Base-by-base conservation (phyloP, 257 asterid genomes). In the Penstemon newberryi region DNA sequence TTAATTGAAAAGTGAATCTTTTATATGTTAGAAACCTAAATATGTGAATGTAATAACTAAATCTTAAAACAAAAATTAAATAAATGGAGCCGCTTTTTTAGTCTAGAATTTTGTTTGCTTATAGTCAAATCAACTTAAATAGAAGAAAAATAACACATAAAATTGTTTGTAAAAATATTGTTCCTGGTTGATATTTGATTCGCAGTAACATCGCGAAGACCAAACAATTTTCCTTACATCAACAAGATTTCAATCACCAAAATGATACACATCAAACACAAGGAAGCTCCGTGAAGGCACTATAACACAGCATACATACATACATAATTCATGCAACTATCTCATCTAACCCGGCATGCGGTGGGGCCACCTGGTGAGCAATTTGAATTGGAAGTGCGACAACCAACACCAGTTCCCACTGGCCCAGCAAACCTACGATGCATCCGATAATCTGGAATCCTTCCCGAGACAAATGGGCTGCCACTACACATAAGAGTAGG, bases 291-390 rank as follows among this genome's bases (percentile, higher is more conserved):
- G 33, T 25, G 67, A 19, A 38, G 36, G 40, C 5, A 55, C 60
- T 38, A 39, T 59, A 55, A 72, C 71, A 69, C 71, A 41, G 63
- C 61, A 73, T 56, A 71, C 80, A 74, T 51, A 60, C 75, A 76
- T 75, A 75, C 33, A 67, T 4, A 9, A 8, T 25, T 63, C 70
- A 75, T 36, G 25, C 63, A 13, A 51, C 12, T 49, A 60, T 68
- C 70, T 86, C 88, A 91, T 83, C 98, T 84, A 70, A 88, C 97
- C 66, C 88, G 88, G 78, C 95, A 92, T 18, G 89, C 78, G 37
- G 91, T 79, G 6, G 95, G 83, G 61, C 89, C 92, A 69, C 88
- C 86, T 3, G 95, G 86, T 65, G 96, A 87, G 80, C 92, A 82
- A 67, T 68, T 85, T 4, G 88, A 88, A 80, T 85, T 85, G 47